A percentile compares a stretch with the other conserved stretches of the same genome.
These are phyloP conservation scores for Phlegmacium glaucopus DNA, from an alignment of 768 basidiomycete genomes.

Conservation along the genomic window DNA sequence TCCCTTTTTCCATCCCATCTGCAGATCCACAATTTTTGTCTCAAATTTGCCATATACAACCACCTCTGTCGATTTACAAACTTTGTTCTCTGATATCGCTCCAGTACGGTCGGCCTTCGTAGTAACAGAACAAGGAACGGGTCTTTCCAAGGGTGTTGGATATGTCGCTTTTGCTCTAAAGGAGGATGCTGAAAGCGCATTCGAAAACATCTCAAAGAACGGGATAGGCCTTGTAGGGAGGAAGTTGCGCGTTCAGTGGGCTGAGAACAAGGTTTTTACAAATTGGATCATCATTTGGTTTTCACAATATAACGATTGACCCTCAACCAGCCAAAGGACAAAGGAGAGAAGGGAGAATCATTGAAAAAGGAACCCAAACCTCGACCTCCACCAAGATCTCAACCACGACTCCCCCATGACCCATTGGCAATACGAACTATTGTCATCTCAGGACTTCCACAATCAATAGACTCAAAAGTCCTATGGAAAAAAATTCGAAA, in stretches of 20 bases:
- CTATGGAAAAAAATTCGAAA: conserved; percentile 92
- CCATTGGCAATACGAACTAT: conserved; percentile 83
- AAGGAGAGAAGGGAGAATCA: conserved; percentile 28
- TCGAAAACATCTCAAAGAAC: conserved; percentile 59
- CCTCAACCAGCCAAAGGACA: conserved; percentile 40
- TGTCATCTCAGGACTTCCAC: conserved; percentile 70
- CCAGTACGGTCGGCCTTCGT: conserved; percentile 94
- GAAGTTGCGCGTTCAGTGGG: conserved; percentile 75
- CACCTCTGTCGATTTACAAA: no score
- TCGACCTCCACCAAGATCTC: conserved; percentile 31
- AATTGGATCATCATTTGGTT: neutral
- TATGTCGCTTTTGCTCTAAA: conserved; percentile 90
- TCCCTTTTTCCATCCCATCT: no score
- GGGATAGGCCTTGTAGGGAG: conserved; percentile 67
- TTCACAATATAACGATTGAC: neutral
- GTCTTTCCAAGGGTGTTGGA: conserved; percentile 90
- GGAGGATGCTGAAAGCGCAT: conserved; percentile 82
- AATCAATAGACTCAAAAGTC: conserved; percentile 55
- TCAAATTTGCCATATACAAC: no score
- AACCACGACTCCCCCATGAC: conserved; percentile 46
- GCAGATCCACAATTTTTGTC: no score
- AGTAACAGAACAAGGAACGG: conserved; percentile 73
- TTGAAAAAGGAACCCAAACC: conserved; percentile 38
- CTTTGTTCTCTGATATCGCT: conserved; percentile 94
- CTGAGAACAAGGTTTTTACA: conserved; percentile 68